Base-by-base conservation (phyloP, 331 rosid species). In the Phaseolus coccineus region DNA sequence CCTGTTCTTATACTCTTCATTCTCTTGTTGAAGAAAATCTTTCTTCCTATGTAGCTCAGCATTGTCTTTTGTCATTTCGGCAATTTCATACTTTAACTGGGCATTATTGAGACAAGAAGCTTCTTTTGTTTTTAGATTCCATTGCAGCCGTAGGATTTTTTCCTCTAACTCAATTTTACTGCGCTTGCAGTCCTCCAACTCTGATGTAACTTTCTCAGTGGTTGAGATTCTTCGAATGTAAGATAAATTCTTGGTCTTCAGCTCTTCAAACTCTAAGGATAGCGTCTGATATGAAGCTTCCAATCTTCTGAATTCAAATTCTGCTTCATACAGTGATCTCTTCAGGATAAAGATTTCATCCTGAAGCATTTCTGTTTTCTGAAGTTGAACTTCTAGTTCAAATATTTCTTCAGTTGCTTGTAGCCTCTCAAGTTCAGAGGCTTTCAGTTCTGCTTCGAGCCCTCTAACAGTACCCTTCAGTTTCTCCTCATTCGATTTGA, bases 51-150 rank as follows among this genome's bases (percentile, higher is more conserved):
- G 72, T 30, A 78, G 78, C 73, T 89, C 71, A 28, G 65, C 74
- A 47, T 87, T 85, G 39, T 52, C 65, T 80, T 48, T 86, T 42
- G 72, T 69, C 30, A 77, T 75, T 69, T 75, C 68, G 46, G 78
- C 77, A 67, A 87, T 74, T 76, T 87, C 87, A 77, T 73, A 85
- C 66, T 77, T 87, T 65, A 83, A 73, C 71, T 42, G 83, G 57
- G 82, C 81, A 73, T 77, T 78, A 22, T 80, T 46, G 55, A 10
- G 69, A 74, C 70, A 50, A n/a, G 84, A 77, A 40, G 88, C 84
- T 70, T 86, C 87, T 77, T 82, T 86, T 52, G 84, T 78, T 11
- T 52, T 50, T 80, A 86, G 66, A 75, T 88, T 82, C 90, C 88
- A 82, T 71, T 86, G 86, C 8, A 83, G 75, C 56, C 71, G 82